Percentiles rank a stretch among this genome's conserved stretches.
phyloP scores from a whole-genome alignment of 2,329 filamentous ascomycete species.

The Rhexocercosporidium sp. region DNA sequence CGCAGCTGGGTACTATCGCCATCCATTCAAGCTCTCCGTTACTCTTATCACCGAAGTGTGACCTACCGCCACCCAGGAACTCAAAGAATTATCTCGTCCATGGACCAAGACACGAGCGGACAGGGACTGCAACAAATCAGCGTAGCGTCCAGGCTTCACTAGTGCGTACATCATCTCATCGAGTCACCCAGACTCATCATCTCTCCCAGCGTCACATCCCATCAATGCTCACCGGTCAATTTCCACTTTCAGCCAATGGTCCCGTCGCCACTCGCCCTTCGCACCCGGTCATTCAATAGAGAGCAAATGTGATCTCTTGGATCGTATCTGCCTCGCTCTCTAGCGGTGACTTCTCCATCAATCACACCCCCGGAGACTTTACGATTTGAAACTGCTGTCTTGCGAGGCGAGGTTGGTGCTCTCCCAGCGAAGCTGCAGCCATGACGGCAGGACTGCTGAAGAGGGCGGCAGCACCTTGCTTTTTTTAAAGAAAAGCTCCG shows the following conservation, averaged over 20 bases:
- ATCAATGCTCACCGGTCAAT: not conserved
- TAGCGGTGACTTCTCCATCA: not conserved
- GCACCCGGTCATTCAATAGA: not conserved
- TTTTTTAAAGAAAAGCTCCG: too few relatives aligned
- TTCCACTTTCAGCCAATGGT: not conserved
- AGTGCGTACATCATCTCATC: not conserved
- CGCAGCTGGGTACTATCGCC: not conserved
- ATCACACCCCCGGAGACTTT: not conserved
- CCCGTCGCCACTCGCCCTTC: not conserved
- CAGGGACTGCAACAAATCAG: not conserved
- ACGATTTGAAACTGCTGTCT: not conserved
- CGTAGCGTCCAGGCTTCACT: not conserved
- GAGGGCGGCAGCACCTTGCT: too few relatives aligned
- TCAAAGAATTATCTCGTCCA: not conserved
- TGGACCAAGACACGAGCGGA: not conserved
- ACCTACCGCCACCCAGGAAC: not conserved
- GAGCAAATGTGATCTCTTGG: not conserved
- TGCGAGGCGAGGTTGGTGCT: not conserved
- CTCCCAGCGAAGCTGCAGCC: not conserved
- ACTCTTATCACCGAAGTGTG: not conserved
- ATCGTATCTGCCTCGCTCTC: not conserved
- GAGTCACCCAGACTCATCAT: not conserved
- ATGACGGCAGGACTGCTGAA: not conserved
- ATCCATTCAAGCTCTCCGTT: not conserved
- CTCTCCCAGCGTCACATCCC: not conserved